Conservation (phyloP, 192 early-diverging fungal species). For the Entomortierella beljakovae region DNA sequence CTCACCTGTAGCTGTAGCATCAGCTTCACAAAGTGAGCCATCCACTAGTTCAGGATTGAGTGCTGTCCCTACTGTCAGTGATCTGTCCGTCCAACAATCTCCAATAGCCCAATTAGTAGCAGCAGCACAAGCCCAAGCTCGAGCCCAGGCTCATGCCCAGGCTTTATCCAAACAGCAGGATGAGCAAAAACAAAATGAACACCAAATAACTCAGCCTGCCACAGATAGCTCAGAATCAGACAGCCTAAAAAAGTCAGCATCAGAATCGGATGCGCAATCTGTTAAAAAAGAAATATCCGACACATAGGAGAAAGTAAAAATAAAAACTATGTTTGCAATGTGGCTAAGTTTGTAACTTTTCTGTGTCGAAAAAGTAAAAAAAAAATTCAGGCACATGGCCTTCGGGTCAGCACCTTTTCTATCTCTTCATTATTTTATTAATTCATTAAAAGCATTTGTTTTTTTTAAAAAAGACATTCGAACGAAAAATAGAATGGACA, state of each 20-base stretch:
- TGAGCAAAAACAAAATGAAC: not conserved
- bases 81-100: not conserved
- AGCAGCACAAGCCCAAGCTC: slow-evolving; percentile 15
- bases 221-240: not conserved
- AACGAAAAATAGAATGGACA: slow-evolving; percentile 24
- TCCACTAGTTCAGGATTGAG: not conserved
- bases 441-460: not conserved
- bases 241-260: not conserved
- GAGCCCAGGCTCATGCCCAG: slow-evolving; percentile 12
- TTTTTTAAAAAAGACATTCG: not conserved
- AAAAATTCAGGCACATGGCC: not conserved
- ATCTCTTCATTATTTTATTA: not conserved
- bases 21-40: not conserved
- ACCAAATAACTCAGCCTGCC: not conserved
- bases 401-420: too few relatives aligned
- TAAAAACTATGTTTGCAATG: too few relatives aligned
- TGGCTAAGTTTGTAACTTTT: not conserved
- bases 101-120: slow-evolving; percentile 17
- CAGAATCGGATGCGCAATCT: too few relatives aligned
- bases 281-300: too few relatives aligned
- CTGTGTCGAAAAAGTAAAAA: not conserved
- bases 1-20: not conserved
- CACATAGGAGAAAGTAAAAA: too few relatives aligned
- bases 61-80: not conserved
- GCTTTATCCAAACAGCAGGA: slow-evolving; percentile 3